Evolutionary conservation across 768 basidiomycete genomes (phyloP), one percentile per base, ranked within the genome.

Genomic region (Crassisporium funariophilum): DNA sequence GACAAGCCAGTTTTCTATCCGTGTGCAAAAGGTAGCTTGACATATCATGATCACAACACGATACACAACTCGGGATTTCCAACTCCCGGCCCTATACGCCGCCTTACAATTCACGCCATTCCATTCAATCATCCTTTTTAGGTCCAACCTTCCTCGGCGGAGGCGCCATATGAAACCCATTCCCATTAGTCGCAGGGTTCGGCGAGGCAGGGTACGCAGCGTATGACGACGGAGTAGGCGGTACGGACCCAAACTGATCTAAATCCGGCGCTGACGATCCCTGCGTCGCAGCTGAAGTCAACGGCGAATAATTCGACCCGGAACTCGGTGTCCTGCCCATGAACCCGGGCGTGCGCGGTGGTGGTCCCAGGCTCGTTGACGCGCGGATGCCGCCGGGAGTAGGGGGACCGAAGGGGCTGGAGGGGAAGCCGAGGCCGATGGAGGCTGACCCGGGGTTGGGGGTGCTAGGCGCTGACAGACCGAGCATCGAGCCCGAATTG

Each of bases 51-150:
- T n/a, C n/a, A n/a, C n/a, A n/a, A n/a, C n/a, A n/a, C n/a, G n/a
- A n/a, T n/a, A n/a, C n/a, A n/a, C n/a, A n/a, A n/a, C n/a, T n/a
- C n/a, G n/a, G n/a, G n/a, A n/a, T n/a, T n/a, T n/a, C n/a, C n/a
- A n/a, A n/a, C n/a, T n/a, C n/a, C n/a, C n/a, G n/a, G n/a, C n/a
- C n/a, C n/a, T n/a, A n/a, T n/a, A n/a, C n/a, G n/a, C n/a, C n/a
- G n/a, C n/a, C n/a, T n/a, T n/a, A n/a, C n/a, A n/a, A n/a, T n/a
- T n/a, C n/a, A n/a, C n/a, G n/a, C n/a, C n/a, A 16, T n/a, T 9
- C 31, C 20, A 43, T n/a, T 58, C 47, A 72, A 62, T 72, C 70
- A 56, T 71, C 68, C 54, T 72, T 71, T 60, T 71, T 70, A 12
- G 60, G 55, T 22, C 49, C 44, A 25, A 33, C 52, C 39, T 49